phyloP scores from a whole-genome alignment of 192 early-diverging fungal genomes.

The Coemansia sp. region DNA sequence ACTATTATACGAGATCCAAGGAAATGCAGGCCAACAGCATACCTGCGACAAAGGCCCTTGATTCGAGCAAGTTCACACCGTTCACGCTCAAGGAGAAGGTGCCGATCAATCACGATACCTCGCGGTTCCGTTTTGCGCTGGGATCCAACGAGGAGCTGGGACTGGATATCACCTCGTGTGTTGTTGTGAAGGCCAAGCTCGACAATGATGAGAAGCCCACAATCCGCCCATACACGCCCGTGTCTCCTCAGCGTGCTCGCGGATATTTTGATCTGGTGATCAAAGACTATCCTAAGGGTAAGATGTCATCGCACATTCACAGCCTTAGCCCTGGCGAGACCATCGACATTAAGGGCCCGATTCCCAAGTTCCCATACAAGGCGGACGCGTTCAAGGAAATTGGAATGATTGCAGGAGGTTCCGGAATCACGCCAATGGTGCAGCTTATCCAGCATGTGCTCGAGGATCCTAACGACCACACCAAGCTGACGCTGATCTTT shows the following conservation, averaged over 20 bases:
- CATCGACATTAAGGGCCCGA: conserved; percentile 81
- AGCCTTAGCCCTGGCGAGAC: conserved; percentile 68
- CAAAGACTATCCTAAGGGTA: conserved; percentile 72
- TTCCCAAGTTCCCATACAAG: conserved; percentile 67
- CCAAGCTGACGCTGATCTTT: conserved; percentile 74
- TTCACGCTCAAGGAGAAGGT: conserved; percentile 51
- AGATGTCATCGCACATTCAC: conserved; percentile 66
- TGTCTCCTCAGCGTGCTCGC: conserved; percentile 54
- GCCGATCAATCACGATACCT: conserved; percentile 72
- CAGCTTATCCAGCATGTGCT: conserved; percentile 74
- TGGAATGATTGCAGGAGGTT: conserved; percentile 84
- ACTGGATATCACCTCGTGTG: conserved; percentile 71
- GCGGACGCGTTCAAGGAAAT: conserved; percentile 65
- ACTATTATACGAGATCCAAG: conserved; percentile 44
- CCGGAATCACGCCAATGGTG: conserved; percentile 80
- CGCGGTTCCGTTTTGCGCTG: conserved; percentile 65
- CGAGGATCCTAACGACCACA: conserved; percentile 62
- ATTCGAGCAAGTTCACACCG: conserved; percentile 41
- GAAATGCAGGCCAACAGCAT: not conserved
- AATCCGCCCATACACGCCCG: conserved; percentile 85
- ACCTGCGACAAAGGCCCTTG: conserved; percentile 32
- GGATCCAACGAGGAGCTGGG: conserved; percentile 67
- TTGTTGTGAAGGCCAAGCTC: conserved; percentile 68
- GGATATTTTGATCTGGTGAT: conserved; percentile 80
- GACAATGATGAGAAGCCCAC: conserved; percentile 62